phyloP scores from a whole-genome alignment of 192 early-diverging fungal species.

The Podila epicladia region DNA sequence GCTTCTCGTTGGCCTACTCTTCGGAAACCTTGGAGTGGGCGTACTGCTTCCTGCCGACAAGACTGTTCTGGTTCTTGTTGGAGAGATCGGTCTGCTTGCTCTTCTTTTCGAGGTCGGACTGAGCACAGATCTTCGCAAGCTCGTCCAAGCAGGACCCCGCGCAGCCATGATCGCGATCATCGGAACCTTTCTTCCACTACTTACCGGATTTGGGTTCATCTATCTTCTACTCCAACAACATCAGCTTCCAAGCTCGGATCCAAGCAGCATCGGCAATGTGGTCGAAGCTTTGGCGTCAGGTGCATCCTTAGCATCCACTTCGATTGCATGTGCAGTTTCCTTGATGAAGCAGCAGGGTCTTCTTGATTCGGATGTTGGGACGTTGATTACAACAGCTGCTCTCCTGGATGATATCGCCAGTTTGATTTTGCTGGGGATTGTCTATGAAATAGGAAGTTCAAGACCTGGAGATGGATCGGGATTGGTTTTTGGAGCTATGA shows the following conservation, averaged over 20 bases:
- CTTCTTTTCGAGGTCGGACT: constrained; percentile 32
- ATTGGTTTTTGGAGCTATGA: neutral
- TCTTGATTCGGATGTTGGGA: constrained; percentile 24
- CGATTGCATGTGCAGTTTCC: constrained; percentile 31
- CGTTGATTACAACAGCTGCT: constrained; percentile 38
- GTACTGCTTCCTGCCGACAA: constrained; percentile 23
- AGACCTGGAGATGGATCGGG: neutral
- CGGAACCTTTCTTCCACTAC: constrained; percentile 26
- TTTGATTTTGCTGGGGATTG: constrained; percentile 33
- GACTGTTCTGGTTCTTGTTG: constrained; percentile 17
- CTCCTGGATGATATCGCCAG: constrained; percentile 44
- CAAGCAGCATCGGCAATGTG: too few species aligned
- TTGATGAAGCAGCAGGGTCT: constrained; percentile 40
- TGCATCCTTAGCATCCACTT: constrained; percentile 53
- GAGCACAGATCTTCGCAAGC: constrained; percentile 4
- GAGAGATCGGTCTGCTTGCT: constrained; percentile 38
- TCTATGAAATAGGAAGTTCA: constrained; percentile 16
- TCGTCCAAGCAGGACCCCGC: constrained; percentile 1
- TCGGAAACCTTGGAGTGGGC: constrained; percentile 24
- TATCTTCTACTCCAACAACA: too few species aligned
- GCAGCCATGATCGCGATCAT: constrained; percentile 19
- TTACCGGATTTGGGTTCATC: constrained; percentile 39
- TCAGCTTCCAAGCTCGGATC: too few species aligned
- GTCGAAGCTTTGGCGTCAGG: constrained; percentile 28
- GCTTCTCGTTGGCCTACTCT: constrained; percentile 28